Evolutionary conservation across 371 early-diverging fungal species (phyloP), one percentile per base, ranked within the genome.

Genomic region (Apophysomyces elegans): DNA sequence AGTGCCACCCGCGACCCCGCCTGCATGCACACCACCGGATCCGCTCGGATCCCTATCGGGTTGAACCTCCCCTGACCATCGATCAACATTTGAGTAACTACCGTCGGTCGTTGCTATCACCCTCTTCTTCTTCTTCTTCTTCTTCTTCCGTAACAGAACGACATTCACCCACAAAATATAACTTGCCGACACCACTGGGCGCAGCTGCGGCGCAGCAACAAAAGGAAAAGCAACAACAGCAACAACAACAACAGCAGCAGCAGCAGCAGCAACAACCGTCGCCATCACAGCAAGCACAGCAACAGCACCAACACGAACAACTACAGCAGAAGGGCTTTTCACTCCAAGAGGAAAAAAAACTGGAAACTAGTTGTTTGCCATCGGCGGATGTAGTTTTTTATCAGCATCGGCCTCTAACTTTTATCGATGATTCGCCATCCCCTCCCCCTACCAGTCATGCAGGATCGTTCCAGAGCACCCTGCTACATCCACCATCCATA

Each of bases 11-110:
- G 21, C 67, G 63, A 44, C 82, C 77, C n/a, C 63, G 68, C n/a
- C 61, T 76, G 21, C 76, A 77, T 70, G 77, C 82, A 16, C 82
- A 80, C 54, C 81, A 80, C 37, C 68, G 78, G 39, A 78, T 80
- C 50, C 66, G 71, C 35, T 79, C 82, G 11, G 77, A 76, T 65
- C 70, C 79, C 36, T 67, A 66, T 41, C 62, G 64, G 41, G 59
- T 71, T 7, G 74, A 80, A 45, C 70, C 67, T 41, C 81, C 81
- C n/a, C 56, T 80, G 58, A 80, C 81, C 9, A 80, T 80, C 61
- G 78, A 78, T 44, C 81, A 80, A 21, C 81, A 80, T 60, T 60
- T 80, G 14, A 67, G 68, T 56, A 76, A 74, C 36, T 79, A 79
- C 43, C 68, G 66, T 45, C 72, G 59, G 7, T 62, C 64, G n/a